Conservation (phyloP, 2,329 filamentous ascomycete species). For the Diaporthe sp. region DNA sequence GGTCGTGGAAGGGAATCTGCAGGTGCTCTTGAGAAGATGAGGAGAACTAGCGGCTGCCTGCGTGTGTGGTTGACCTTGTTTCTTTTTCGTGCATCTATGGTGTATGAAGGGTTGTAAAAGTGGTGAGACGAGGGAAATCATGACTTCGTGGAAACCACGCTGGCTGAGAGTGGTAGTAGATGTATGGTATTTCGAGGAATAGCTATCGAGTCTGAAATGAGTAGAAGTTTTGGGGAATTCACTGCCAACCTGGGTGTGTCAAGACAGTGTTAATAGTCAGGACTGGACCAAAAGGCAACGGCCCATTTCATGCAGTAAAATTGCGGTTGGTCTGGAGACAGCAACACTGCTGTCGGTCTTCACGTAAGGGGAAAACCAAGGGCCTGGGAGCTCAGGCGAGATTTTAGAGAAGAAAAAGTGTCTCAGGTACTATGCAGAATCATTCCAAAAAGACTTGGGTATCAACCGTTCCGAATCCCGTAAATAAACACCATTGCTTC, state of each 20-base stretch:
- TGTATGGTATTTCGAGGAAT: neutral
- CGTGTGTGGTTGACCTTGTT: neutral
- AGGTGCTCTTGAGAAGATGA: neutral
- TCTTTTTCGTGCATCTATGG: neutral
- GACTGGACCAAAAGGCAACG: neutral
- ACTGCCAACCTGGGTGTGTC: neutral
- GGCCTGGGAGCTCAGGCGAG: neutral
- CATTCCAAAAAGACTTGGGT: constrained; percentile 25
- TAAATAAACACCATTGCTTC: constrained; percentile 6
- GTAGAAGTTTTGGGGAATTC: neutral
- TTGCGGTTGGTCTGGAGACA: neutral
- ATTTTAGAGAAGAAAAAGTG: neutral
- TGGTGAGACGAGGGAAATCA: neutral
- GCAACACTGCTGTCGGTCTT: neutral
- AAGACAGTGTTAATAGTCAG: too few species aligned
- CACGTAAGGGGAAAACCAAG: neutral
- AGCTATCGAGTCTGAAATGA: neutral
- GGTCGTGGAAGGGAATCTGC: neutral
- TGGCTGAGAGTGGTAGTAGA: neutral
- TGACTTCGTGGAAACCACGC: neutral
- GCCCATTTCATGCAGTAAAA: neutral
- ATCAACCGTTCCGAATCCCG: constrained; percentile 32
- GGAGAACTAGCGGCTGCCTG: neutral
- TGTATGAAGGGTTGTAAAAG: neutral
- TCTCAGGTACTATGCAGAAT: neutral